phyloP scores from a whole-genome alignment of 768 basidiomycete genomes.

The Pleurotus giganteus region DNA sequence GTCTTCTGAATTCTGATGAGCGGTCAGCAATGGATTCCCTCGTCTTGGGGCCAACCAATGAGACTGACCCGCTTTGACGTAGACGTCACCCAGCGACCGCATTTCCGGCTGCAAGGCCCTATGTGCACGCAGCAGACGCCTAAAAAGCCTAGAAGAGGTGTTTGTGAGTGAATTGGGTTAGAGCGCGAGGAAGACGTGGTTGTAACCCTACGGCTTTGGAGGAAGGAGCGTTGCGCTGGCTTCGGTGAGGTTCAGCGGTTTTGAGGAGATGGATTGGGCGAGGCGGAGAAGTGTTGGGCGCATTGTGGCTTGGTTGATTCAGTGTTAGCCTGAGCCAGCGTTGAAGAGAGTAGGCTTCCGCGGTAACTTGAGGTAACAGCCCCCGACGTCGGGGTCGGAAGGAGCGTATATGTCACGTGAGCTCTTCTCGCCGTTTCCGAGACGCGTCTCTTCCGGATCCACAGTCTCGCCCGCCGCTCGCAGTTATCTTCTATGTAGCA shows the following conservation, averaged over 20 bases:
- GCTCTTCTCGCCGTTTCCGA: too few relatives aligned
- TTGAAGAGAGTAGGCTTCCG: slow-evolving; percentile 7
- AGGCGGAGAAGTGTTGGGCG: slow-evolving; percentile 39
- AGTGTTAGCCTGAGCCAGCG: neutral
- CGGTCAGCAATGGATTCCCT: slow-evolving; percentile 1
- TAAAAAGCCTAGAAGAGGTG: slow-evolving; percentile 59
- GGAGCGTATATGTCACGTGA: too few relatives aligned
- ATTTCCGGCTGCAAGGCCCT: slow-evolving; percentile 70
- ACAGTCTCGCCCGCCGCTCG: too few relatives aligned
- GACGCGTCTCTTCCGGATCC: too few relatives aligned
- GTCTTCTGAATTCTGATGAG: slow-evolving; percentile 80
- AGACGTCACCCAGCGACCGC: slow-evolving; percentile 81
- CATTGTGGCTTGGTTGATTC: slow-evolving; percentile 30
- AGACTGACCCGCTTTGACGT: slow-evolving; percentile 71
- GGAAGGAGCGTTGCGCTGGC: slow-evolving; percentile 72
- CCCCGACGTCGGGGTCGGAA: too few relatives aligned
- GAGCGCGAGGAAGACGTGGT: neutral
- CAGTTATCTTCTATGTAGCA: too few relatives aligned
- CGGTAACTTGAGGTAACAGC: too few relatives aligned
- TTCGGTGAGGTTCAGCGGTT: slow-evolving; percentile 57
- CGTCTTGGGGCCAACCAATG: neutral
- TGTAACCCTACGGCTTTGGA: slow-evolving; percentile 67
- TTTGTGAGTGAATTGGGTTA: neutral
- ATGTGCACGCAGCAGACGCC: slow-evolving; percentile 79
- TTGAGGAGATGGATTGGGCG: slow-evolving; percentile 57